phyloP scores from a whole-genome alignment of 2,329 filamentous ascomycete genomes.

The Aspergillus sp. region DNA sequence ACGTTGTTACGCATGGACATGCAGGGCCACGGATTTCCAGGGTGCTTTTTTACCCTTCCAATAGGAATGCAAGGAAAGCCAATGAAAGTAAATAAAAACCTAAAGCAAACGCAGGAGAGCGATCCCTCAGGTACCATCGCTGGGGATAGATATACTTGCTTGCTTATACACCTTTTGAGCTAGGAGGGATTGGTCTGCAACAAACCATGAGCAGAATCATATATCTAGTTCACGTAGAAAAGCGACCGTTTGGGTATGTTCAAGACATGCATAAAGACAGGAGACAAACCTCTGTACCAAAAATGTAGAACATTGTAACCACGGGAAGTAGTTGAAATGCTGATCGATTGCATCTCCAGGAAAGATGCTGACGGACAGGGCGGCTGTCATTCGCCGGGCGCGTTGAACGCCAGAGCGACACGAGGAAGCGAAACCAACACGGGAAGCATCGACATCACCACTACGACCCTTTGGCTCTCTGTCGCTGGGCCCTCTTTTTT shows the following conservation, averaged over 20 bases:
- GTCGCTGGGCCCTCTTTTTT: background rate
- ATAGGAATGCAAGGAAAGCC: background rate
- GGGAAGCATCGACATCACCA: slow-evolving; percentile 14
- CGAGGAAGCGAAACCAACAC: slow-evolving; percentile 11
- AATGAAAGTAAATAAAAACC: background rate
- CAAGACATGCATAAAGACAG: background rate
- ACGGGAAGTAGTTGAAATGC: background rate
- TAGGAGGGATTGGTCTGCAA: background rate
- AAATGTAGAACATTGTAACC: background rate
- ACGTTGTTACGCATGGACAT: slow-evolving; percentile 4
- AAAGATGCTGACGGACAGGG: slow-evolving; percentile 8
- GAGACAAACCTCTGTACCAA: background rate
- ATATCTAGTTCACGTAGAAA: background rate
- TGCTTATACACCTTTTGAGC: no score
- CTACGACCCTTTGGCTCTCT: background rate
- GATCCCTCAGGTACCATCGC: background rate
- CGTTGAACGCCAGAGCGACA: slow-evolving; percentile 8
- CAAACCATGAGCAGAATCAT: background rate
- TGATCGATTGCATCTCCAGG: background rate
- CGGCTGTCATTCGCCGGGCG: slow-evolving; percentile 11
- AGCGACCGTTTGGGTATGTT: background rate
- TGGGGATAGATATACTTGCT: background rate
- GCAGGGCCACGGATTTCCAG: background rate
- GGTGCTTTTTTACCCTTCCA: background rate
- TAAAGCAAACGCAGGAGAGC: background rate